Percentiles rank a stretch among this genome's conserved stretches.
phyloP scores from a whole-genome alignment of 2,329 filamentous ascomycete species.

The Nothopassalora personata region DNA sequence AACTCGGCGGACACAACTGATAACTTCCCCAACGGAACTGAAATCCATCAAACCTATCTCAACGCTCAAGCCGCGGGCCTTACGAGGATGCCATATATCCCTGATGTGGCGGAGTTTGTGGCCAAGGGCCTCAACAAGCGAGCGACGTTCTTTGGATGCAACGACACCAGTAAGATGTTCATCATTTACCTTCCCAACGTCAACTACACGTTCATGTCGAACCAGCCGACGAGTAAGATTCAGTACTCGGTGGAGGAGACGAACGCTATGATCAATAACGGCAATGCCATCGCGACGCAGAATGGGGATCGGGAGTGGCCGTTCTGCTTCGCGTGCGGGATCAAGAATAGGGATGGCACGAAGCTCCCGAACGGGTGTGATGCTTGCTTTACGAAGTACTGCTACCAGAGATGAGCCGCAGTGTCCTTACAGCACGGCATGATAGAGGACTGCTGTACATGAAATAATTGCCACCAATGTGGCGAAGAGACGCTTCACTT shows the following conservation, averaged over 20 bases:
- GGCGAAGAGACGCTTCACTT: too few relatives aligned
- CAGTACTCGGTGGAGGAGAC: constrained; percentile 35
- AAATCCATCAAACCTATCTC: constrained; percentile 54
- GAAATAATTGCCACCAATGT: neutral
- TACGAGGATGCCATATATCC: constrained; percentile 55
- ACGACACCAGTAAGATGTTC: constrained; percentile 34
- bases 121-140: constrained; percentile 54
- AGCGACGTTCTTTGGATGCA: constrained; percentile 61
- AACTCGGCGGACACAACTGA: constrained; percentile 56
- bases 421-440: too few relatives aligned
- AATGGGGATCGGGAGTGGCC: constrained; percentile 34
- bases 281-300: constrained; percentile 36
- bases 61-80: constrained; percentile 49
- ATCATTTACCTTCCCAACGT: constrained; percentile 45
- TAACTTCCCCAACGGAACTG: constrained; percentile 58
- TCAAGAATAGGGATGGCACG: constrained; percentile 34
- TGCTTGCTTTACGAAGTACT: constrained; percentile 40
- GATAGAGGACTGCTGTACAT: neutral
- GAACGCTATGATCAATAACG: constrained; percentile 39
- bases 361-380: constrained; percentile 33
- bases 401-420: constrained; percentile 18
- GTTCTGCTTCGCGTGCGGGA: constrained; percentile 41
- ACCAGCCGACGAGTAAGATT: constrained; percentile 32
- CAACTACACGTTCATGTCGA: constrained; percentile 34
- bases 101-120: constrained; percentile 52